Conservation (phyloP, 192 early-diverging fungal species). For the Podila verticillata region DNA sequence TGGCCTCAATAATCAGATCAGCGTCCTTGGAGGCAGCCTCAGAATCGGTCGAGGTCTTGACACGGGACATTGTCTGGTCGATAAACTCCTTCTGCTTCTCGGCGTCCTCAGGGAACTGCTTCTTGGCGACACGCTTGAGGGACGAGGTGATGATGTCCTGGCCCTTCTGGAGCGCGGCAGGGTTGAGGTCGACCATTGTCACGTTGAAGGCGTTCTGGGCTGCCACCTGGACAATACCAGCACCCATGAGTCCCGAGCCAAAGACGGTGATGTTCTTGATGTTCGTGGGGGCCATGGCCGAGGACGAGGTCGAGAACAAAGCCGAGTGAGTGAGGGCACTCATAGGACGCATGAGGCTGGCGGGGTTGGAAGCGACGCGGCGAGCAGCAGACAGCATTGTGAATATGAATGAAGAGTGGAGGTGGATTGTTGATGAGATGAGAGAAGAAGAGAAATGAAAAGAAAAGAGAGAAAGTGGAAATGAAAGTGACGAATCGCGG, state of each 20-base stretch:
- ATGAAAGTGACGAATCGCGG: too few species aligned
- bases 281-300: slow-evolving; percentile 29
- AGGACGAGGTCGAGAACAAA: slow-evolving; percentile 50
- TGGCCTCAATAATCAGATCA: slow-evolving; percentile 94
- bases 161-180: slow-evolving; percentile 80
- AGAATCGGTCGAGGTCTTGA: slow-evolving; percentile 74
- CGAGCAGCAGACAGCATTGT: slow-evolving; percentile 45
- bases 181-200: slow-evolving; percentile 86
- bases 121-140: slow-evolving; percentile 88
- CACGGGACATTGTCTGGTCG: slow-evolving; percentile 73
- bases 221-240: slow-evolving; percentile 90
- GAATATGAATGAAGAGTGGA: slow-evolving; percentile 1
- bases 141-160: slow-evolving; percentile 86
- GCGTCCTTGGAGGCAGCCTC: slow-evolving; percentile 66
- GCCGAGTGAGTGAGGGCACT: slow-evolving; percentile 30
- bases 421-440: not conserved
- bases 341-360: slow-evolving; percentile 43
- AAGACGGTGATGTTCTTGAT: slow-evolving; percentile 82
- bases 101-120: slow-evolving; percentile 82
- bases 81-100: slow-evolving; percentile 70
- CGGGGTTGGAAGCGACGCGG: slow-evolving; percentile 48
- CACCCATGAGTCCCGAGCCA: slow-evolving; percentile 90
- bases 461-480: not conserved
- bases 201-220: slow-evolving; percentile 84
- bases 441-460: slow-evolving; percentile 6